Percentiles rank a stretch among this genome's conserved stretches.
Conservation (phyloP, 192 early-diverging fungal species). For the Cetraspora pellucida region DNA sequence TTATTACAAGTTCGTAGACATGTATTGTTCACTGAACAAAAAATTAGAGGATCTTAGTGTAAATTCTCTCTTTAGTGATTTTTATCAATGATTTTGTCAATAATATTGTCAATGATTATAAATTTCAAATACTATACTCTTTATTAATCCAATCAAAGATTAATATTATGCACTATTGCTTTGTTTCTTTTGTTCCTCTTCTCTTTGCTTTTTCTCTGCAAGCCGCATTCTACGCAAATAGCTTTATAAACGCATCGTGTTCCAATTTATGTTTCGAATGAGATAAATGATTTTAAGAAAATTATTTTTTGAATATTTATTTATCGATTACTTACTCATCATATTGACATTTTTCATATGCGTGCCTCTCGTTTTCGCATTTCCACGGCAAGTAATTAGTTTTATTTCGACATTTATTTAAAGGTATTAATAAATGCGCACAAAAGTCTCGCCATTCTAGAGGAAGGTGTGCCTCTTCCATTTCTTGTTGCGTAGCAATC, state of each 20-base stretch:
- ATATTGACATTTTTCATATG: conserved; percentile 95
- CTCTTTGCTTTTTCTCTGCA: conserved; percentile 4
- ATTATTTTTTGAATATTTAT: too few species aligned
- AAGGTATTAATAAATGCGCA: conserved; percentile 83
- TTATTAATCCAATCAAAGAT: too few species aligned
- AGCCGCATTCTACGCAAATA: conserved; percentile 6
- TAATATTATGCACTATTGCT: not conserved
- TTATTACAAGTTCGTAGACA: not conserved
- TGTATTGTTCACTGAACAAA: conserved; percentile 29
- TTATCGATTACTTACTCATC: conserved; percentile 67
- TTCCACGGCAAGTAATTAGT: conserved; percentile 92
- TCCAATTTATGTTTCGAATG: not conserved
- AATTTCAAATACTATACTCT: too few species aligned
- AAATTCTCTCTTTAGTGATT: not conserved
- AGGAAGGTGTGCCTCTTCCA: conserved; percentile 81
- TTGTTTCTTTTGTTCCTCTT: conserved; percentile 5
- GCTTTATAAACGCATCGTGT: not conserved
- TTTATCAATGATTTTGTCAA: too few species aligned
- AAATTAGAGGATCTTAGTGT: not conserved
- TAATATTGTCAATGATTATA: too few species aligned
- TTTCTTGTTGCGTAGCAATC: conserved; percentile 85
- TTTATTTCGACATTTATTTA: conserved; percentile 89
- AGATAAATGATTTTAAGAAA: too few species aligned
- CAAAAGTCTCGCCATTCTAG: conserved; percentile 93
- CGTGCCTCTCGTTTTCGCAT: conserved; percentile 85